phyloP scores from a whole-genome alignment of 164 flowering plant genomes.

The Vitis cinerea region DNA sequence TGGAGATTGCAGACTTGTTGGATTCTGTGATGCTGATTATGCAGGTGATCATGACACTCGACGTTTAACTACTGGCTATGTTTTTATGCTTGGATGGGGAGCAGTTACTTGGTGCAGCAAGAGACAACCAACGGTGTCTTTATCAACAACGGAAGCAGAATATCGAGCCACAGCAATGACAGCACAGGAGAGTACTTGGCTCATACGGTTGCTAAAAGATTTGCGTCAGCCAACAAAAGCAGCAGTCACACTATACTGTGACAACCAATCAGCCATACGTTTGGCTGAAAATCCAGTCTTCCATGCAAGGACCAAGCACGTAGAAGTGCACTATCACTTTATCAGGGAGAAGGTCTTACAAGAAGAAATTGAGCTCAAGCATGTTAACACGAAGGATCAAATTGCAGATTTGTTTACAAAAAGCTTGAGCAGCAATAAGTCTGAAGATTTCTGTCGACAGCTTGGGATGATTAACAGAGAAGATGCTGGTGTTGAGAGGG shows the following conservation, averaged over 20 bases:
- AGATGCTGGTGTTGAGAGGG: too few relatives aligned
- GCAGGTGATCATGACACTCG: neutral
- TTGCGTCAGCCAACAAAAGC: neutral
- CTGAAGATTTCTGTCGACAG: neutral
- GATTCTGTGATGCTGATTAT: neutral
- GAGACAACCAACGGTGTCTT: neutral
- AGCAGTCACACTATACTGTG: too few relatives aligned
- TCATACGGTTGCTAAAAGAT: neutral
- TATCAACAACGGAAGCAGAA: too few relatives aligned
- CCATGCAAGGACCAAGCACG: too few relatives aligned
- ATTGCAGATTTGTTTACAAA: conserved; percentile 1
- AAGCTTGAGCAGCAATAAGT: neutral
- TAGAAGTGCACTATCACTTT: neutral
- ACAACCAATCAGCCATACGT: too few relatives aligned
- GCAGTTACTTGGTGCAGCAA: neutral
- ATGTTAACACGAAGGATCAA: neutral
- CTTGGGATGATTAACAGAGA: neutral
- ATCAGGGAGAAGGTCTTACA: conserved; percentile 8
- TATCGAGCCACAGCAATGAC: neutral
- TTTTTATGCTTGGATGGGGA: neutral
- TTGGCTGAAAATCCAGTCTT: too few relatives aligned
- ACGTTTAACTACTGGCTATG: neutral
- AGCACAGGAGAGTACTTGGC: conserved; percentile 6
- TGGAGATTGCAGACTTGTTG: neutral
- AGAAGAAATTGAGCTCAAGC: neutral